These are phyloP conservation scores for Pichia scutulata DNA, from an alignment of 805 yeast genomes.

Conservation along the genomic window DNA sequence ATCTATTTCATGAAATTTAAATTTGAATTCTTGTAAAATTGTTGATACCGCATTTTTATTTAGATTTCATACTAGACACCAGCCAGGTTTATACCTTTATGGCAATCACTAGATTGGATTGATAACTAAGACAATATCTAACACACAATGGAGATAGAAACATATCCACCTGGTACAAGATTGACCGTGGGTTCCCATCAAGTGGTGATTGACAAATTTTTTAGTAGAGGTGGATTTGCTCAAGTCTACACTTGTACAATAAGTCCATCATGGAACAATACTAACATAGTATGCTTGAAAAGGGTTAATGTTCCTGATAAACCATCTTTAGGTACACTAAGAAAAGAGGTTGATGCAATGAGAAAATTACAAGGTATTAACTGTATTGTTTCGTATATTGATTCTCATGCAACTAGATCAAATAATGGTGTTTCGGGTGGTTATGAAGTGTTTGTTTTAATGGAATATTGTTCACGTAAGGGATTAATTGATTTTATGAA, in stretches of 20 bases:
- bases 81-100: background rate
- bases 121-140: background rate
- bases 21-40: background rate
- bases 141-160: slow-evolving; percentile 8
- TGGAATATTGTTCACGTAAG: slow-evolving; percentile 73
- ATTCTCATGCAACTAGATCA: slow-evolving; percentile 65
- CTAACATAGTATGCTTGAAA: slow-evolving; percentile 56
- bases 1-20: too few relatives aligned
- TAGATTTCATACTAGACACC: background rate
- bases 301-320: slow-evolving; percentile 69
- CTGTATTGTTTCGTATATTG: slow-evolving; percentile 61
- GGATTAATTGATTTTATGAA: slow-evolving; percentile 80
- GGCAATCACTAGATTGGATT: background rate
- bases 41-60: background rate
- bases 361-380: slow-evolving; percentile 48
- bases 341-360: slow-evolving; percentile 79
- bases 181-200: slow-evolving; percentile 44
- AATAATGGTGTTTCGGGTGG: slow-evolving; percentile 27
- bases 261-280: slow-evolving; percentile 34
- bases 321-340: slow-evolving; percentile 51
- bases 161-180: slow-evolving; percentile 35
- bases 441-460: slow-evolving; percentile 69
- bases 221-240: slow-evolving; percentile 61
- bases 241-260: slow-evolving; percentile 64
- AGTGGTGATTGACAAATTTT: slow-evolving; percentile 37